A percentile compares a stretch with the other conserved stretches of the same genome.
Evolutionary conservation across 257 asterid species (phyloP).

Genomic region (Leonotis leonurus): DNA sequence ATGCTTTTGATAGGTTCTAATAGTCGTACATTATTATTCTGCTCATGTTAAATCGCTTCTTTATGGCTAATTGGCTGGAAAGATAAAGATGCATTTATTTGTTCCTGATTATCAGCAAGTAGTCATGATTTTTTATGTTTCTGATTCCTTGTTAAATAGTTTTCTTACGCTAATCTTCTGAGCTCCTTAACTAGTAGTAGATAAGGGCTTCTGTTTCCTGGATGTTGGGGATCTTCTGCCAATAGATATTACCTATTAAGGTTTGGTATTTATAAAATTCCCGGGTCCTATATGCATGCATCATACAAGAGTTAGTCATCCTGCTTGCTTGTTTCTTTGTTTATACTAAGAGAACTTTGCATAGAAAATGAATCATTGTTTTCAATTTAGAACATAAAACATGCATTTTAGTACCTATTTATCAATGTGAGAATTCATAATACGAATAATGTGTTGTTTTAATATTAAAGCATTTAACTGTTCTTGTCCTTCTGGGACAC

Average conservation of each 20-base stretch:
- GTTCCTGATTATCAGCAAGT: constrained; percentile 5
- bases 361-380: not conserved
- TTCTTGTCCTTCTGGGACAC: not conserved
- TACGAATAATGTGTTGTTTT: too few relatives aligned
- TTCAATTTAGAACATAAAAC: not conserved
- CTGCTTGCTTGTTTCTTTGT: constrained; percentile 20
- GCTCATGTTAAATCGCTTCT: constrained; percentile 7
- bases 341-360: not conserved
- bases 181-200: constrained; percentile 37
- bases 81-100: not conserved
- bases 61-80: constrained; percentile 1
- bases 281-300: constrained; percentile 24
- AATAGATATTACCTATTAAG: constrained; percentile 34
- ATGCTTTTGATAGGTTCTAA: not conserved
- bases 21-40: not conserved
- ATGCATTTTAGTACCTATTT: not conserved
- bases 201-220: constrained; percentile 25
- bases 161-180: constrained; percentile 7
- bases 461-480: not conserved
- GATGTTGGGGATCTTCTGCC: constrained; percentile 45
- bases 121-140: not conserved
- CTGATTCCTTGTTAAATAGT: not conserved
- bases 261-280: constrained; percentile 32
- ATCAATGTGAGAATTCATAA: not conserved
- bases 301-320: constrained; percentile 24